phyloP scores from a whole-genome alignment of 2,329 filamentous ascomycete species.

The Talaromyces sp. region DNA sequence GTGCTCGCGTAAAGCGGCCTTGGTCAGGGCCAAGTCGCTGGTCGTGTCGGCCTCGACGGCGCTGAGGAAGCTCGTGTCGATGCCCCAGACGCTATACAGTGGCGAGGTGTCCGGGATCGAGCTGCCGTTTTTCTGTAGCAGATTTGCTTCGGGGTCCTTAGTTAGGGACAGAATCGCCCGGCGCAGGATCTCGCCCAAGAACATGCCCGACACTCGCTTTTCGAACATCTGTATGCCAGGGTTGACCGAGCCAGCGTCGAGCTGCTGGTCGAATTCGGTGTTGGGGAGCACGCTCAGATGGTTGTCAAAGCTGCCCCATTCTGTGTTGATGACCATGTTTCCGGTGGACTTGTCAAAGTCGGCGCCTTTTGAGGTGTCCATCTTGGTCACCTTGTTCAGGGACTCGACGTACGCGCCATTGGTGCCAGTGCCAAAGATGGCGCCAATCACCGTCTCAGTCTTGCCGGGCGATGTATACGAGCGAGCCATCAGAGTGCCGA shows the following conservation, averaged over 20 bases:
- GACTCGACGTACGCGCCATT: constrained; percentile 98
- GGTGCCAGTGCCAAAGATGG: constrained; percentile 95
- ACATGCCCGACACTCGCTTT: constrained; percentile 98
- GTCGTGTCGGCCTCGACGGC: constrained; percentile 77
- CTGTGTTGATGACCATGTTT: constrained; percentile 95
- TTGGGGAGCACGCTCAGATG: constrained; percentile 79
- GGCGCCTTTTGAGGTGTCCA: constrained; percentile 48
- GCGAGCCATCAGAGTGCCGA: constrained; percentile 94
- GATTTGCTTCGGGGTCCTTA: constrained; percentile 57
- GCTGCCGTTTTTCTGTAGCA: constrained; percentile 73
- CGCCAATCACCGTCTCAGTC: constrained; percentile 80
- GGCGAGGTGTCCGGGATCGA: constrained; percentile 62
- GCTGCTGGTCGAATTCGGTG: constrained; percentile 71
- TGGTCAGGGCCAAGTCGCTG: constrained; percentile 64
- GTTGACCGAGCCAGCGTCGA: constrained; percentile 79
- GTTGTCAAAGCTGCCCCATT: constrained; percentile 99
- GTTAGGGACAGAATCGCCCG: constrained; percentile 68
- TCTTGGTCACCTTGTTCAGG: constrained; percentile 76
- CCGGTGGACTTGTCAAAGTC: constrained; percentile 73
- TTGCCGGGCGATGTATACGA: constrained; percentile 90
- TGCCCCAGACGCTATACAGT: constrained; percentile 75
- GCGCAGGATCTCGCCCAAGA: constrained; percentile 88
- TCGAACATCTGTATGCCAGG: constrained; percentile 98
- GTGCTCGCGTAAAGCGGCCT: constrained; percentile 70
- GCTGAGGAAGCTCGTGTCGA: constrained; percentile 87